Evolutionary conservation across 768 basidiomycete genomes (phyloP).

Genomic region (Leccinum uliginosum): DNA sequence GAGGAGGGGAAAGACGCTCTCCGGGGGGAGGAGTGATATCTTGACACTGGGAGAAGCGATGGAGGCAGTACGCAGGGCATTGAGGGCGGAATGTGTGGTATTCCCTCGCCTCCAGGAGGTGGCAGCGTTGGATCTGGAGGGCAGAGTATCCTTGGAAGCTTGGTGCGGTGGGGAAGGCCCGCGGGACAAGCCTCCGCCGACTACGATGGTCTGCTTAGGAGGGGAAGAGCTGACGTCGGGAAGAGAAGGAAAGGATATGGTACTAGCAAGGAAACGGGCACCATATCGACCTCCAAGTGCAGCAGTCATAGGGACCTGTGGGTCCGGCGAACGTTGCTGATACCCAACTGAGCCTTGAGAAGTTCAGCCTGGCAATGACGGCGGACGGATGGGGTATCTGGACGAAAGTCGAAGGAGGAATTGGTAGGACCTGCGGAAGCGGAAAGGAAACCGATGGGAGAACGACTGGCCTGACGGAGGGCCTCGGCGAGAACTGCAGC

Average conservation of each 20-base stretch:
- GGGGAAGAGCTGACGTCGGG: conserved; percentile 58
- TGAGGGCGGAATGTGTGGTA: conserved; percentile 68
- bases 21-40: conserved; percentile 67
- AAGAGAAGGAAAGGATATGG: conserved; percentile 36
- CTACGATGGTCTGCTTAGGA: conserved; percentile 60
- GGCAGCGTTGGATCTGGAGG: conserved; percentile 80
- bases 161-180: conserved; percentile 46
- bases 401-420: conserved; percentile 61
- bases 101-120: conserved; percentile 77
- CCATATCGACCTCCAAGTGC: conserved; percentile 74
- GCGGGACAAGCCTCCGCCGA: conserved; percentile 70
- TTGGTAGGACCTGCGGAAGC: conserved; percentile 71
- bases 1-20: conserved; percentile 51
- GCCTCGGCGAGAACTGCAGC: conserved; percentile 64
- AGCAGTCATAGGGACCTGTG: conserved; percentile 78
- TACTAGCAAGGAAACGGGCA: conserved; percentile 45
- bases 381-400: conserved; percentile 56
- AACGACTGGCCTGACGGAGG: conserved; percentile 42
- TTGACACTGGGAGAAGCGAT: conserved; percentile 57
- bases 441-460: conserved; percentile 37
- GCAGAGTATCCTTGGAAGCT: conserved; percentile 31
- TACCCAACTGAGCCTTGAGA: conserved; percentile 55
- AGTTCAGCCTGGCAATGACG: conserved; percentile 68
- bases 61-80: conserved; percentile 56
- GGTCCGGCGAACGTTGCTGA: conserved; percentile 36